Conservation (phyloP, 169 alveolate genomes). For the Babesia ovis region DNA sequence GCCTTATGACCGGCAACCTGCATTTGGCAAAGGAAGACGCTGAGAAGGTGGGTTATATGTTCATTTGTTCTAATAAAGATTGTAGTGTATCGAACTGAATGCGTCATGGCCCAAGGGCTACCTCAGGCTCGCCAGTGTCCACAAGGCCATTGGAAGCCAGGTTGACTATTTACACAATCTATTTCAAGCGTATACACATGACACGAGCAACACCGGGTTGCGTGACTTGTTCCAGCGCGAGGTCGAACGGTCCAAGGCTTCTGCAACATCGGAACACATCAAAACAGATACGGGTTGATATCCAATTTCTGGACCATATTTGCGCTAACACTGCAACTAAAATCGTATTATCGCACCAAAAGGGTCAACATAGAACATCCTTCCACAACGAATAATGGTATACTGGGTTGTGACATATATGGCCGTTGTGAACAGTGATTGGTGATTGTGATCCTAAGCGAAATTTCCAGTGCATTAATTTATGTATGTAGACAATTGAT, state of each 20-base stretch:
- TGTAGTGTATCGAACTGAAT: conserved; percentile 39
- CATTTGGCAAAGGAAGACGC: conserved; percentile 43
- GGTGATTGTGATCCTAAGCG: too few relatives aligned
- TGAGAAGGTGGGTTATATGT: conserved; percentile 33
- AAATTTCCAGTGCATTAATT: too few relatives aligned
- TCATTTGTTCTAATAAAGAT: not conserved
- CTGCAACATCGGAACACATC: not conserved
- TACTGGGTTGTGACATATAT: too few relatives aligned
- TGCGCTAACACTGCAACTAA: too few relatives aligned
- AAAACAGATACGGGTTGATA: too few relatives aligned
- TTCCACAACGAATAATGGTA: too few relatives aligned
- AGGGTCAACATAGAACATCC: too few relatives aligned
- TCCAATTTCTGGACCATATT: too few relatives aligned
- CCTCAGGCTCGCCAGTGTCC: conserved; percentile 50
- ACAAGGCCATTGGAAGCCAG: conserved; percentile 30
- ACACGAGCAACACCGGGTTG: conserved; percentile 39
- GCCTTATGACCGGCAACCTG: conserved; percentile 24
- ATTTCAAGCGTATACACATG: conserved; percentile 60
- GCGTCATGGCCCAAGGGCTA: conserved; percentile 66
- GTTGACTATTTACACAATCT: conserved; percentile 57
- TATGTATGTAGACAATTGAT: too few relatives aligned
- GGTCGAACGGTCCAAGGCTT: conserved; percentile 15
- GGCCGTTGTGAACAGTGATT: too few relatives aligned
- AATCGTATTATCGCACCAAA: too few relatives aligned
- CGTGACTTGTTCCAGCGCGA: conserved; percentile 51